Percentiles rank a stretch among this genome's conserved stretches.
phyloP scores from a whole-genome alignment of 1,139 yeast genomes.

The Suhomyces kunorum region DNA sequence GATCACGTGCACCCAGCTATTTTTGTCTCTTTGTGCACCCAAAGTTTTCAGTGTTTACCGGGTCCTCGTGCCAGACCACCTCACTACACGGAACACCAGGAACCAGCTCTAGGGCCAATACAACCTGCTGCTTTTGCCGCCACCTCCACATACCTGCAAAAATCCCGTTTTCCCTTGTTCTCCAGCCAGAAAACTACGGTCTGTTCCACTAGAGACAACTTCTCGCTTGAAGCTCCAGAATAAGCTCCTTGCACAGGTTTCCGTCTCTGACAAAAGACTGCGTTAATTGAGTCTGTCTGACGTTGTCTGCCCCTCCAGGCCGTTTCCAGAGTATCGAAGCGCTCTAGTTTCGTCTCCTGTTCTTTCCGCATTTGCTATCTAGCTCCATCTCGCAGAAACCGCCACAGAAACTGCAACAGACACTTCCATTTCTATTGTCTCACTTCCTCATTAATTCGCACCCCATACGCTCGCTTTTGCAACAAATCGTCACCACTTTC shows the following conservation, averaged over 20 bases:
- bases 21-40: conserved; percentile 5
- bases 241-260: no score
- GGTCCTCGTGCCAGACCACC: conserved; percentile 5
- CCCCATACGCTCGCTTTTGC: conserved; percentile 1
- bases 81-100: conserved; percentile 4
- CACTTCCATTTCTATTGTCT: background rate
- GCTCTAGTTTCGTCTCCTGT: no score
- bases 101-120: background rate
- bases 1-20: conserved; percentile 6
- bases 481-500: background rate
- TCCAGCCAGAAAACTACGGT: no score
- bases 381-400: background rate
- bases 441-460: background rate
- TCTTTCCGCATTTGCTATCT: background rate
- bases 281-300: no score
- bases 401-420: background rate
- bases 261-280: no score
- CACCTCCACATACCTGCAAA: background rate
- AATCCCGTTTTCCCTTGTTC: no score
- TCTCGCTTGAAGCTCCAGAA: no score
- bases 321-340: no score
- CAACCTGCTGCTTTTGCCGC: background rate
- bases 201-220: no score
- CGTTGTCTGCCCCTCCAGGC: no score
- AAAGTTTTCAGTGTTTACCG: conserved; percentile 11